Conservation (phyloP, 1,284 basidiomycete genomes). For the Pisolithus thermaeus region DNA sequence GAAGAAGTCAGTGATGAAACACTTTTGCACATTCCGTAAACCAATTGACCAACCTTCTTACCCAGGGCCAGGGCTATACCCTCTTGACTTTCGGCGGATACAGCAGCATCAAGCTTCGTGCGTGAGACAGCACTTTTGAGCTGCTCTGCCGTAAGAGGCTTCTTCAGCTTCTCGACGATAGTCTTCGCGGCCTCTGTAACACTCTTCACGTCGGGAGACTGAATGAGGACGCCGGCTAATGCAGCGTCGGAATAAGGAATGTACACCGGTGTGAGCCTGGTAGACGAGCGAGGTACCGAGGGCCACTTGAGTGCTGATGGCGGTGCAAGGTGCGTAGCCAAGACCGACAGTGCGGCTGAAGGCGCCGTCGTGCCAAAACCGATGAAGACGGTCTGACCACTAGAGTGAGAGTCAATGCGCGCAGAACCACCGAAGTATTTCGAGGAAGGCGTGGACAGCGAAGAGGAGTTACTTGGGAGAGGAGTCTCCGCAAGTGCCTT, state of each 20-base stretch:
- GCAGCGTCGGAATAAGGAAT: constrained; percentile 90
- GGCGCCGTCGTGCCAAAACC: constrained; percentile 69
- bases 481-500: constrained; percentile 54
- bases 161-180: constrained; percentile 66
- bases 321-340: constrained; percentile 74
- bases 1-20: not conserved
- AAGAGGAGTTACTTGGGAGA: constrained; percentile 35
- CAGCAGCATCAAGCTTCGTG: constrained; percentile 80
- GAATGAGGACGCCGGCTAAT: constrained; percentile 76
- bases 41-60: constrained; percentile 44
- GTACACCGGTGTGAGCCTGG: constrained; percentile 67
- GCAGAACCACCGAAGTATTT: constrained; percentile 85
- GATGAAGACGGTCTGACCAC: constrained; percentile 74
- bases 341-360: constrained; percentile 68
- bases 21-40: constrained; percentile 6
- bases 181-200: constrained; percentile 64
- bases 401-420: constrained; percentile 55
- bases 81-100: constrained; percentile 62
- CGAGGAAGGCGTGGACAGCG: constrained; percentile 38
- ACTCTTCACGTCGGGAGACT: constrained; percentile 50
- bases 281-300: constrained; percentile 43
- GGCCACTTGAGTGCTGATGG: constrained; percentile 81
- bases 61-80: constrained; percentile 61
- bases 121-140: constrained; percentile 79
- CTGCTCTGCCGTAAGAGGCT: constrained; percentile 60